Base-by-base conservation (phyloP, 2,329 filamentous ascomycete genomes). In the Cladosporium sp. region DNA sequence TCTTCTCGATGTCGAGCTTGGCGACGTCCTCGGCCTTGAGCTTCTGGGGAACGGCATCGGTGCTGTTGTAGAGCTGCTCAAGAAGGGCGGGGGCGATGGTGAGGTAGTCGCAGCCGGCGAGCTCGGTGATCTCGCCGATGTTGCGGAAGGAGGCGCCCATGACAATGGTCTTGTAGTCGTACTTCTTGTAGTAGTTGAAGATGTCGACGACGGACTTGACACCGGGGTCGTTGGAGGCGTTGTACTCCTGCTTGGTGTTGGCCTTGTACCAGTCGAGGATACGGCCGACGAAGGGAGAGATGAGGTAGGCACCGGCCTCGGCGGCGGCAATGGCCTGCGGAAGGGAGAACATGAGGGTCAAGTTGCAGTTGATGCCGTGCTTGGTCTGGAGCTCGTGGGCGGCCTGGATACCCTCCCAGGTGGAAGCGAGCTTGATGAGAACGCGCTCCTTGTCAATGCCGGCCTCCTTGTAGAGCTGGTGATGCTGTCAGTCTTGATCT, bases 141-240 rank as follows among this genome's bases (percentile, higher is more conserved):
- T 91, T 98, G 80, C 95, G 89, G 92, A 99, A 99, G 49, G 93
- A 97, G 73, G 95, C 95, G 78, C 95, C 95, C 95, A 99, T 99
- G 83, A 99, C 95, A 75, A 98, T 97, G 81, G 95, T 99, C 76
- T 96, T 97, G 90, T 99, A 97, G 81, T 91, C 92, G 81, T 85
- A 92, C 88, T 98, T 98, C 92, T 99, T 99, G 91, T 99, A 99
- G 91, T 99, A 99, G 88, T 99, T 95, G 89, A 90, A 99, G 85
- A 99, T 99, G 81, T 76, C 79, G 86, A 94, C 87, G 78, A 99
- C 95, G 72, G 91, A 94, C 84, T 92, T 87, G 81, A 99, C 95
- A 85, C 95, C 95, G 66, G 95, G 95, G 85, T 99, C 95, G 80
- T 96, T 91, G 81, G 91, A 84, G 80, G 92, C 87, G 79, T 85